Conservation (phyloP, 768 basidiomycete species). For the Asterophora lycoperdoides region DNA sequence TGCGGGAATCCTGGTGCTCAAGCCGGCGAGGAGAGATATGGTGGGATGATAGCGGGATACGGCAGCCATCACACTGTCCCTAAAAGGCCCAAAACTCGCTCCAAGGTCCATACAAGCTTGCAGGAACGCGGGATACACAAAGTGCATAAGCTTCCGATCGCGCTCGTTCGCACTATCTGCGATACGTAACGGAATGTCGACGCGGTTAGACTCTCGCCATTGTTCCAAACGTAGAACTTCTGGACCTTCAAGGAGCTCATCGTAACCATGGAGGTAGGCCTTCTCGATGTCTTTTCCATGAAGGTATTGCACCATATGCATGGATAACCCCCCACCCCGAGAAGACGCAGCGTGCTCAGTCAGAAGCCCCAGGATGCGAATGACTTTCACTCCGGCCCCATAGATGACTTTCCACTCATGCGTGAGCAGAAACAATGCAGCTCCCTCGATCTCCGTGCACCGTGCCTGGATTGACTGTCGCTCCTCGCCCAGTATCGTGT, state of each 20-base stretch:
- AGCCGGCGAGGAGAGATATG: slow-evolving; percentile 70
- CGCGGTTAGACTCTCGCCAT: slow-evolving; percentile 55
- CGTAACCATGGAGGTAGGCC: slow-evolving; percentile 54
- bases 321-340: slow-evolving; percentile 23
- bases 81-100: slow-evolving; percentile 44
- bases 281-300: slow-evolving; percentile 44
- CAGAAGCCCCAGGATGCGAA: slow-evolving; percentile 54
- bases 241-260: slow-evolving; percentile 59
- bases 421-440: slow-evolving; percentile 70
- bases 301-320: slow-evolving; percentile 49
- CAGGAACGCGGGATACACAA: slow-evolving; percentile 64
- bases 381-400: slow-evolving; percentile 56
- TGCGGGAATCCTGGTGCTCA: slow-evolving; percentile 53
- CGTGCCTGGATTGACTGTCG: slow-evolving; percentile 40
- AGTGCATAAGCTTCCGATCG: slow-evolving; percentile 73
- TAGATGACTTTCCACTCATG: slow-evolving; percentile 49
- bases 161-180: slow-evolving; percentile 66
- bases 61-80: slow-evolving; percentile 65
- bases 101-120: slow-evolving; percentile 49
- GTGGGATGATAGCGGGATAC: slow-evolving; percentile 66
- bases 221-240: slow-evolving; percentile 61
- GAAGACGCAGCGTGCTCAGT: slow-evolving; percentile 38
- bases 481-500: slow-evolving; percentile 39
- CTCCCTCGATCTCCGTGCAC: slow-evolving; percentile 63
- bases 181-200: slow-evolving; percentile 59